Conservation (phyloP, 306 rosid genomes). For the Trifolium dubium region DNA sequence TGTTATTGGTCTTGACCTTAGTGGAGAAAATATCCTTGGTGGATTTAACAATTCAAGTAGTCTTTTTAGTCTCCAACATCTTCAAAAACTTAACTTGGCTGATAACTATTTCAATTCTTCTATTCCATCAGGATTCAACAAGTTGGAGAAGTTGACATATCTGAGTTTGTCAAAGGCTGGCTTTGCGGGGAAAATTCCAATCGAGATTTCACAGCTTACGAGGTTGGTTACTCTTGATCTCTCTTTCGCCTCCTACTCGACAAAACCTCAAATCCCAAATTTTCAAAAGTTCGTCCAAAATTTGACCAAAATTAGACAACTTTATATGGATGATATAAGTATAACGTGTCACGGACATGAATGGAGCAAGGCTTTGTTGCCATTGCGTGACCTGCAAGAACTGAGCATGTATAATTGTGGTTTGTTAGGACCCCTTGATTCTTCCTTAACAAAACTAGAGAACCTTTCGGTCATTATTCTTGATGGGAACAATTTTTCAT, state of each 20-base stretch:
- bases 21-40: slow-evolving; percentile 12
- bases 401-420: slow-evolving; percentile 4
- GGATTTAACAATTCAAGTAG: not conserved
- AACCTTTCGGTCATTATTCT: slow-evolving; percentile 11
- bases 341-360: slow-evolving; percentile 34
- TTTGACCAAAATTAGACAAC: slow-evolving; percentile 24
- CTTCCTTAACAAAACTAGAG: not conserved
- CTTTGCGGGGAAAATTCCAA: slow-evolving; percentile 25
- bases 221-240: slow-evolving; percentile 39
- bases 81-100: slow-evolving; percentile 33
- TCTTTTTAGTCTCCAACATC: not conserved
- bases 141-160: slow-evolving; percentile 30
- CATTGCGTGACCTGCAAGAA: not conserved
- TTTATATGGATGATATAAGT: slow-evolving; percentile 44
- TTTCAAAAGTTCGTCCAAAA: slow-evolving; percentile 31
- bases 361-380: slow-evolving; percentile 45
- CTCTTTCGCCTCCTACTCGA: not conserved
- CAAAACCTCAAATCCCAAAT: not conserved
- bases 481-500: not conserved
- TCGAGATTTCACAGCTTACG: not conserved
- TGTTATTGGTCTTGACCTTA: slow-evolving; percentile 32
- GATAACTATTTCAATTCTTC: not conserved
- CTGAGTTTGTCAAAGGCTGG: slow-evolving; percentile 17
- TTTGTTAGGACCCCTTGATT: slow-evolving; percentile 42
- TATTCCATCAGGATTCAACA: slow-evolving; percentile 37